These are phyloP conservation scores for Cutaneotrichosporon dermatis DNA, from an alignment of 1,284 basidiomycete species.

Conservation along the genomic window DNA sequence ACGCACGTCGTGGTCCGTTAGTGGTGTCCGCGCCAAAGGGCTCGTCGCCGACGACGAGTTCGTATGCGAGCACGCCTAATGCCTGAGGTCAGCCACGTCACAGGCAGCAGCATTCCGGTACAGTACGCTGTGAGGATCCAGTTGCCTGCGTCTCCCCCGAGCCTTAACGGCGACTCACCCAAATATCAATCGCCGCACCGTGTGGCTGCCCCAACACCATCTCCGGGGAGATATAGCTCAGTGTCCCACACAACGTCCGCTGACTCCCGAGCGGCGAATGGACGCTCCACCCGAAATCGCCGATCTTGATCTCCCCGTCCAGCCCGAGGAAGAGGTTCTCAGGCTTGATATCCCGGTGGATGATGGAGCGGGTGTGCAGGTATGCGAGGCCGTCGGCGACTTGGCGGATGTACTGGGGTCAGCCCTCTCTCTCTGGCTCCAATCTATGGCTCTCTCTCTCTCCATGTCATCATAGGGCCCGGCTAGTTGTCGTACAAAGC, in stretches of 20 bases:
- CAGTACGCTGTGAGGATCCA: too few species aligned
- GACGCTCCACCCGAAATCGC: constrained; percentile 97
- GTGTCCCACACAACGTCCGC: constrained; percentile 83
- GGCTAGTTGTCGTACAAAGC: too few species aligned
- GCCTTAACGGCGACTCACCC: too few species aligned
- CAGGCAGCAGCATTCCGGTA: too few species aligned
- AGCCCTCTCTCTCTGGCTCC: not conserved
- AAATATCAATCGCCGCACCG: constrained; percentile 38
- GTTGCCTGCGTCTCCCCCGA: too few species aligned
- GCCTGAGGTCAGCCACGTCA: constrained; percentile 60
- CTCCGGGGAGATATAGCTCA: constrained; percentile 93
- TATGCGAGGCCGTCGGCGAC: constrained; percentile 93
- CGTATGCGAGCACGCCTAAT: constrained; percentile 88
- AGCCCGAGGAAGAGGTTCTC: constrained; percentile 86
- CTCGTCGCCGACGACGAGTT: constrained; percentile 84
- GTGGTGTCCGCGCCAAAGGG: constrained; percentile 69
- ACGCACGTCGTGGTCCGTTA: constrained; percentile 27
- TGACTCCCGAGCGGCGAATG: constrained; percentile 69
- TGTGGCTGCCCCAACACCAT: constrained; percentile 73
- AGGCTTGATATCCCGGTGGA: constrained; percentile 99
- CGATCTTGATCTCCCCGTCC: constrained; percentile 96
- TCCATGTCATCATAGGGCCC: too few species aligned
- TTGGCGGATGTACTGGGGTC: constrained; percentile 77
- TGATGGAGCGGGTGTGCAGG: constrained; percentile 90
- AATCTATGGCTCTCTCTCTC: too few species aligned